Evolutionary conservation across 2,329 filamentous ascomycete species (phyloP), one percentile per base, ranked within the genome.

Genomic region (Ceratocystis variospora): DNA sequence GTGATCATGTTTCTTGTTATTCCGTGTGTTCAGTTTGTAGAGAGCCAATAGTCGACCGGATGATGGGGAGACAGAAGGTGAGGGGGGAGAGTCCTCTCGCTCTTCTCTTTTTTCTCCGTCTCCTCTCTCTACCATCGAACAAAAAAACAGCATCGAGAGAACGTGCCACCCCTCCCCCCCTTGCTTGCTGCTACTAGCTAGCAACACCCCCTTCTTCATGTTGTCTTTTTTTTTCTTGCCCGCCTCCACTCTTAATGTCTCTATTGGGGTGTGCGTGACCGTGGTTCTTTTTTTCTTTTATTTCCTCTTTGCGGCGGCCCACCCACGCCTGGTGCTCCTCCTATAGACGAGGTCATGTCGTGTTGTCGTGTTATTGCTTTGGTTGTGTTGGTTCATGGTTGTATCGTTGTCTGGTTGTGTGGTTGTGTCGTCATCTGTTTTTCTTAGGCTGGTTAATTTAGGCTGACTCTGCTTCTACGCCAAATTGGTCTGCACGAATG

Each of bases 131-230:
- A 41, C 37, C 44, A 45, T 10, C 19, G 12, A 7, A 6, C 10
- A 37, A 5, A n/a, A 37, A 37, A 37, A 25, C 25, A 59, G 33
- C 55, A n/a, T n/a, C 22, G 48, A 22, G 17, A 59, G 48, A 59
- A 59, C 55, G 55, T 59, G 55, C 55, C 55, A 59, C 55, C 55
- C 53, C 55, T n/a, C 31, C 55, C 53, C 31, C 31, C 33, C 33
- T 37, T 37, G 33, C 33, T 37, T 37, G 33, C 33, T 5, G 12
- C 37, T 41, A 41, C 37, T 41, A 41, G 55, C 55, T 31, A 50
- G 22, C 3, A 17, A 19, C 46, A 33, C 25, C 61, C 61, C 61
- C 15, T 45, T 62, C 37, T 25, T 62, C 45, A 25, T 62, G 19
- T 31, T 63, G 31, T 45, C 19, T 17, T 45, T 61, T 59, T 28